Base-by-base conservation (phyloP, 768 basidiomycete genomes). In the Pulveroboletus sp. region DNA sequence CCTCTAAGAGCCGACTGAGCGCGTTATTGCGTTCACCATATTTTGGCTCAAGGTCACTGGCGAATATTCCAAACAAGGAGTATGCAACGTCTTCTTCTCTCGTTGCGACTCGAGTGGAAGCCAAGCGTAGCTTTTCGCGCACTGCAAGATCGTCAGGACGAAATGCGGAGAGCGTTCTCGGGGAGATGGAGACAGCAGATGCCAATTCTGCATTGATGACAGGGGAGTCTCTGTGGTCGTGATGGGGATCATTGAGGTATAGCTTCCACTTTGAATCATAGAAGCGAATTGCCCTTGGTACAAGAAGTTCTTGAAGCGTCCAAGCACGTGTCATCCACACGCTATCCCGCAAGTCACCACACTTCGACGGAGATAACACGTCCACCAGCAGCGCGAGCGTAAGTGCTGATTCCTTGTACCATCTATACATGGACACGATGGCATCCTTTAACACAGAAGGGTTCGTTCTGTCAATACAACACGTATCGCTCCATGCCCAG, bases 221-320 rank as follows among this genome's bases (percentile, higher is more conserved):
- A 12, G 37, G 46, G n/a, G 46, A 49, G 24, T 49, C 37, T 40
- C 37, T 40, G 37, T 50, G 38, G 20, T 50, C 32, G 12, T 26
- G n/a, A 11, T 39, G 16, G 37, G 11, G 19, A 16, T 49, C 47
- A 22, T 49, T 19, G 12, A 49, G 46, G 24, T 50, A 50, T 14
- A 3, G 37, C 6, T 50, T 49, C 50, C 50, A 49, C 12, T 49
- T 16, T 1, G 37, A 49, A 39, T 39, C 49, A 23, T 50, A 51
- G 47, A 50, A 51, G n/a, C 50, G 47, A 36, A 51, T 49, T 16
- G 9, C 31, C n/a, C n/a, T 39, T 13, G 50, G 50, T 17, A 47
- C 47, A 17, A 51, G 47, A 20, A 49, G 49, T 27, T 50, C 49
- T 49, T 39, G 49, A 10, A 50, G 32, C 4, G 49, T 50, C 45